phyloP scores from a whole-genome alignment of 495 filamentous ascomycete species.

The Hypoxylon rickii region DNA sequence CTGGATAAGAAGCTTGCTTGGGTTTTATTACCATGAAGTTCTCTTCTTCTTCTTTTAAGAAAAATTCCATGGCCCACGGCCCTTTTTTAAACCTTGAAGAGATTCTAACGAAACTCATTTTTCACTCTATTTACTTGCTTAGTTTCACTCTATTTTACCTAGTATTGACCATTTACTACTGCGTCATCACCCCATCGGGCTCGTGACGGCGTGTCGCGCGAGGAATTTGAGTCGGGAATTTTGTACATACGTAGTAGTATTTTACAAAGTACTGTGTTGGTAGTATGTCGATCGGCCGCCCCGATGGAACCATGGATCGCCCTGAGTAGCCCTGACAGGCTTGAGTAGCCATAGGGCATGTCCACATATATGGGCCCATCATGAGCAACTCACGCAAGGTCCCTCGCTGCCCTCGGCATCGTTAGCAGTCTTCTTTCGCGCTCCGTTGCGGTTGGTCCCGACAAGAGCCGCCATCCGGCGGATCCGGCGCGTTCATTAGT shows the following conservation, averaged over 20 bases:
- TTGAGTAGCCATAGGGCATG: background rate
- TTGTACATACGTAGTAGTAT: too few relatives aligned
- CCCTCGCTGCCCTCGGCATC: background rate
- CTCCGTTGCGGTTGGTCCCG: constrained; percentile 29
- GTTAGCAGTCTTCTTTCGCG: too few relatives aligned
- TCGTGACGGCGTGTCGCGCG: constrained; percentile 34
- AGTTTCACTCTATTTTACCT: background rate
- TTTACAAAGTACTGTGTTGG: too few relatives aligned
- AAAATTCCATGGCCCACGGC: constrained; percentile 13
- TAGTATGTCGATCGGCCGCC: constrained; percentile 20
- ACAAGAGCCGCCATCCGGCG: constrained; percentile 25
- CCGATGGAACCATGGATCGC: constrained; percentile 26
- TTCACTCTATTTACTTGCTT: background rate
- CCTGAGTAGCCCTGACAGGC: background rate
- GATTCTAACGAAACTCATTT: constrained; percentile 8
- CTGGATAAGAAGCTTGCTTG: background rate
- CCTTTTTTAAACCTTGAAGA: constrained; percentile 18
- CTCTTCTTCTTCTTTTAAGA: background rate
- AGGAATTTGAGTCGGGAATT: constrained; percentile 9
- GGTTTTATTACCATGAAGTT: too few relatives aligned
- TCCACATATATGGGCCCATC: constrained; percentile 36
- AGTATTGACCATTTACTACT: background rate
- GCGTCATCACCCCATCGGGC: constrained; percentile 31
- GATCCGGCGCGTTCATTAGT: constrained; percentile 4
- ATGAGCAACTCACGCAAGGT: constrained; percentile 8